These are phyloP conservation scores for Trypanosoma conorhini DNA, from an alignment of 208 protist genomes.

Conservation along the genomic window DNA sequence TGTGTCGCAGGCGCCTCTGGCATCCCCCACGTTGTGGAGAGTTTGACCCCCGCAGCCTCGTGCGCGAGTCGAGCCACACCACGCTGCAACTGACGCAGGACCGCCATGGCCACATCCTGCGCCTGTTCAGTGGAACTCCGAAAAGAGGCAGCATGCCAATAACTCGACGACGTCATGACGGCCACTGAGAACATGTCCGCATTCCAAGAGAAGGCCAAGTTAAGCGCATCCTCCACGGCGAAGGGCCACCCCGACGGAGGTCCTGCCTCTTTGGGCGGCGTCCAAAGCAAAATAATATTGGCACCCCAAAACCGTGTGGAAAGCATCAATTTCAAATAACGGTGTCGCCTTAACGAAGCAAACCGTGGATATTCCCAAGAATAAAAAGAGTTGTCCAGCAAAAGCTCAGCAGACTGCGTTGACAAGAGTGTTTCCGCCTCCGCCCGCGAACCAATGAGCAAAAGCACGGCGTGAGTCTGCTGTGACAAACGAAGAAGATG, in stretches of 20 bases:
- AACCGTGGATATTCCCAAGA: conserved; percentile 19
- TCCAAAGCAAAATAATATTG: conserved; percentile 59
- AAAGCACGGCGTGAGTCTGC: conserved; percentile 56
- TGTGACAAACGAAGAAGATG: conserved; percentile 70
- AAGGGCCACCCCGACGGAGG: neutral
- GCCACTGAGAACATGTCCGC: conserved; percentile 82
- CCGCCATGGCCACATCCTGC: conserved; percentile 45
- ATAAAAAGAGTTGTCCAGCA: conserved; percentile 19
- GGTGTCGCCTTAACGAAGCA: conserved; percentile 37
- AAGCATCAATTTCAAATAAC: conserved; percentile 48
- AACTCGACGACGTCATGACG: conserved; percentile 32
- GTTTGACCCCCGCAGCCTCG: conserved; percentile 33
- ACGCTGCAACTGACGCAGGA: conserved; percentile 60
- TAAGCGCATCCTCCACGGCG: conserved; percentile 65
- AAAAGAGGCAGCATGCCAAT: neutral
- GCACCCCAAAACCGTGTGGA: conserved; percentile 72
- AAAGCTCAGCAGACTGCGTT: conserved; percentile 47
- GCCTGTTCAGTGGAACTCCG: conserved; percentile 13
- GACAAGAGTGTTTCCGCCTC: conserved; percentile 44
- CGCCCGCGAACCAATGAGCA: conserved; percentile 58
- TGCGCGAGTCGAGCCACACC: conserved; percentile 48
- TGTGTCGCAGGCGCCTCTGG: neutral
- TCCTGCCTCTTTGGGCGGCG: conserved; percentile 15
- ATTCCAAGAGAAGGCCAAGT: conserved; percentile 67
- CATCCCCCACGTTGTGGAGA: conserved; percentile 38